phyloP scores from a whole-genome alignment of 2,329 filamentous ascomycete species.

The Gnomoniopsis smithogilvyi region DNA sequence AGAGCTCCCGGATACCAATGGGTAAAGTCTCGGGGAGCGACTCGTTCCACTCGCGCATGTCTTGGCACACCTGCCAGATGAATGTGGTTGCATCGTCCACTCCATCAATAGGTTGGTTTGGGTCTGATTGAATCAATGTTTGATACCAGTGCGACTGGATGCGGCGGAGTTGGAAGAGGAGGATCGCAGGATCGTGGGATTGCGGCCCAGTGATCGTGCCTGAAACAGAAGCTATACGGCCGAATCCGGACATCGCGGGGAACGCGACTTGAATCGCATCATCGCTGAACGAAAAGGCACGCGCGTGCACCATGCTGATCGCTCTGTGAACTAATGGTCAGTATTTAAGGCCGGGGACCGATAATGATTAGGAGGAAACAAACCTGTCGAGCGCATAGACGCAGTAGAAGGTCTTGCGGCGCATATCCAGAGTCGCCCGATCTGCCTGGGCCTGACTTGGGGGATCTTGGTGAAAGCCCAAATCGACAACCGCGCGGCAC shows the following conservation, averaged over 20 bases:
- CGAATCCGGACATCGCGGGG: conserved; percentile 51
- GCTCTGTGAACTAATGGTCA: conserved; percentile 48
- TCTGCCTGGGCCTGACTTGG: conserved; percentile 66
- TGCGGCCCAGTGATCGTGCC: conserved; percentile 42
- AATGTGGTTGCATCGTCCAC: conserved; percentile 60
- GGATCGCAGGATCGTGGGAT: conserved; percentile 66
- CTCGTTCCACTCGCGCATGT: conserved; percentile 79
- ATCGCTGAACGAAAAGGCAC: conserved; percentile 91
- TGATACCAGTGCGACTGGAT: conserved; percentile 90
- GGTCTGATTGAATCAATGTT: conserved; percentile 76
- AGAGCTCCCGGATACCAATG: conserved; percentile 66
- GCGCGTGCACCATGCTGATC: conserved; percentile 82
- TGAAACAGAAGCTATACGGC: conserved; percentile 38
- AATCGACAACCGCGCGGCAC: conserved; percentile 79
- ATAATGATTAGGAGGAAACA: not conserved
- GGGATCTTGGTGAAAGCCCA: conserved; percentile 91
- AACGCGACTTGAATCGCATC: conserved; percentile 80
- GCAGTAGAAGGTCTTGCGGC: conserved; percentile 84
- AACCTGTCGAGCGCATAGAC: conserved; percentile 86
- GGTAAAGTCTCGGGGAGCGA: conserved; percentile 66
- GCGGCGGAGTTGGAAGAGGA: conserved; percentile 79
- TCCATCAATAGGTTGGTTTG: conserved; percentile 53
- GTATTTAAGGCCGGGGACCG: conserved; percentile 21
- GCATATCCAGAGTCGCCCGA: conserved; percentile 68
- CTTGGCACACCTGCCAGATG: conserved; percentile 71